Conservation (phyloP, 2,329 filamentous ascomycete genomes). For the Talaromyces funiculosus region DNA sequence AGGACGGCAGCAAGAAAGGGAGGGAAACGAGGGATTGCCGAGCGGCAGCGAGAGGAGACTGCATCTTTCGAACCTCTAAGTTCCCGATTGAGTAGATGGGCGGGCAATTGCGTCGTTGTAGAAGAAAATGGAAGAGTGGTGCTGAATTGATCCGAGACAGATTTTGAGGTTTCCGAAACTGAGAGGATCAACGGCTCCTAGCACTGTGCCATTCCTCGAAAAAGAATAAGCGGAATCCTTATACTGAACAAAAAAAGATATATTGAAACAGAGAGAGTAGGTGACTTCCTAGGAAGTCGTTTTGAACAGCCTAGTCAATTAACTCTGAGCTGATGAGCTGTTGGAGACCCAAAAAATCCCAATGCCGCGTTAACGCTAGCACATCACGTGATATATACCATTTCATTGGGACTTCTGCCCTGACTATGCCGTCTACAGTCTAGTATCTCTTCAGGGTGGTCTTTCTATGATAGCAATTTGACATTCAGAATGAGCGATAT, state of each 20-base stretch:
- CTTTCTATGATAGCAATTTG: background rate
- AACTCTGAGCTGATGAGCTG: background rate
- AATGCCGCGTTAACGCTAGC: slow-evolving; percentile 1
- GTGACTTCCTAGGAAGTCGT: background rate
- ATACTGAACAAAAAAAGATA: background rate
- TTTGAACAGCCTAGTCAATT: background rate
- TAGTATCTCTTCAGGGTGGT: background rate
- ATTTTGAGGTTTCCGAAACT: background rate
- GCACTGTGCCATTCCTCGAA: background rate
- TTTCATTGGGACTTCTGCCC: background rate
- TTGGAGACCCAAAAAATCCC: slow-evolving; percentile 9
- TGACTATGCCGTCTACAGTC: background rate
- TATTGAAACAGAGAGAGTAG: background rate
- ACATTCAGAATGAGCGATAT: no score
- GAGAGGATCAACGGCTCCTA: background rate
- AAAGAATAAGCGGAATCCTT: background rate
- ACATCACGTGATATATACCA: background rate
- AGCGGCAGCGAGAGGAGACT: slow-evolving; percentile 17
- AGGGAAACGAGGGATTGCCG: slow-evolving; percentile 33
- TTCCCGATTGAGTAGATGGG: background rate
- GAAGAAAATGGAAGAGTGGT: background rate
- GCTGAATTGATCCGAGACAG: background rate
- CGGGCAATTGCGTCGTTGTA: background rate
- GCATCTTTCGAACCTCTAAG: background rate
- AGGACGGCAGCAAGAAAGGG: slow-evolving; percentile 37